phyloP scores from a whole-genome alignment of 768 basidiomycete genomes.

The Peribolospora baueri region DNA sequence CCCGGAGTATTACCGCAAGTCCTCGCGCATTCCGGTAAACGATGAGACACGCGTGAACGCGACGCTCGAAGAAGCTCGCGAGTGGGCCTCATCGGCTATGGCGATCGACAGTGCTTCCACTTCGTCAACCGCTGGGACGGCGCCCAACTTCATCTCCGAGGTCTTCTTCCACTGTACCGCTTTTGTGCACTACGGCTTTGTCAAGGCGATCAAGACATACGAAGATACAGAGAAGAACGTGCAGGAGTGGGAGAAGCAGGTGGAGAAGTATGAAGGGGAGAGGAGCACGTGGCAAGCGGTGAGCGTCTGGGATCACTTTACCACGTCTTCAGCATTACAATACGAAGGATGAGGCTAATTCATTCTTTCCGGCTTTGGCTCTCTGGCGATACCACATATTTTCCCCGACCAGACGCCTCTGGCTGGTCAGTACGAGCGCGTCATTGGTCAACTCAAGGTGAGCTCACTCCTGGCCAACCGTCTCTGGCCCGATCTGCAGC shows the following conservation, averaged over 20 bases:
- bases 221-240: slow-evolving; percentile 25
- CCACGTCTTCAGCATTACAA: neutral
- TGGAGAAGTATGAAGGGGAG: slow-evolving; percentile 46
- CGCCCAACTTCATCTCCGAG: slow-evolving; percentile 82
- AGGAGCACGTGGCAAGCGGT: slow-evolving; percentile 63
- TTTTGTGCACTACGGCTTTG: slow-evolving; percentile 68
- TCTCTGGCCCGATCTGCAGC: neutral
- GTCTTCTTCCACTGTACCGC: slow-evolving; percentile 74
- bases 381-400: too few relatives aligned
- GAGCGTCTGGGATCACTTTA: slow-evolving; percentile 15
- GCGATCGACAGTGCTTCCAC: neutral
- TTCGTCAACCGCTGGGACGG: slow-evolving; percentile 20
- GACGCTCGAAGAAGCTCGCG: slow-evolving; percentile 57
- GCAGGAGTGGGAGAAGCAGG: slow-evolving; percentile 39
- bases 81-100: slow-evolving; percentile 18
- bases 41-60: slow-evolving; percentile 91
- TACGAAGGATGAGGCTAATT: too few relatives aligned
- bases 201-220: slow-evolving; percentile 52
- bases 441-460: too few relatives aligned
- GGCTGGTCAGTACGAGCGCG: too few relatives aligned
- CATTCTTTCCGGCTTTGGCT: too few relatives aligned
- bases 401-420: too few relatives aligned
- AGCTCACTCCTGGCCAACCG: too few relatives aligned
- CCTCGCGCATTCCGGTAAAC: slow-evolving; percentile 42
- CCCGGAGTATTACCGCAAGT: slow-evolving; percentile 47